Percentiles rank a stretch among this genome's conserved stretches.
Evolutionary conservation across 441 rosid genomes (phyloP).

Genomic region (Flueggea neowawraea): DNA sequence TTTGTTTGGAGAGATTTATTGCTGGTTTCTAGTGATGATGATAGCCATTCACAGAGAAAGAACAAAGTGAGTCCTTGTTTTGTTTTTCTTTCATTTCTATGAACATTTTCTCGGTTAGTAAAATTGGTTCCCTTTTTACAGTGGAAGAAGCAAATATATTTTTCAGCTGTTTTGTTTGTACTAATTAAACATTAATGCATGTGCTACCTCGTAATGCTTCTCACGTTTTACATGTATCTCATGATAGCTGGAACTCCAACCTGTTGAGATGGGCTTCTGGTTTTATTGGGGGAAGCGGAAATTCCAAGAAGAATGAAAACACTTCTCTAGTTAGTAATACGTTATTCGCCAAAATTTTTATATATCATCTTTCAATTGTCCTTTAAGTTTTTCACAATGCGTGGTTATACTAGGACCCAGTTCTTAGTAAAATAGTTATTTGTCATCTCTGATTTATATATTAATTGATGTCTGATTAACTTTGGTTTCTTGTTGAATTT

Average conservation of each 20-base stretch:
- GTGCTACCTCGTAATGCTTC: background rate
- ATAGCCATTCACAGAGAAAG: constrained; percentile 39
- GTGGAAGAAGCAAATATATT: no score
- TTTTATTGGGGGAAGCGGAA: constrained; percentile 69
- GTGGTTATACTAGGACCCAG: no score
- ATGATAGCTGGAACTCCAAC: constrained; percentile 81
- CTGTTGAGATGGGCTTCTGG: constrained; percentile 96
- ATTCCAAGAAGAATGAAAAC: constrained; percentile 45
- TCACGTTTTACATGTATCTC: constrained; percentile 40
- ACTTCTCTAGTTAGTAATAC: constrained; percentile 33
- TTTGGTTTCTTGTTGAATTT: no score
- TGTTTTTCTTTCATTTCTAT: no score
- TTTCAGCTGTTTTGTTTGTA: no score
- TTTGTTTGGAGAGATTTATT: constrained; percentile 18
- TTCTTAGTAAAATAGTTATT: no score
- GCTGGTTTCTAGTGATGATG: constrained; percentile 67
- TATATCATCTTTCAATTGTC: background rate
- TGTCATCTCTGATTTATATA: no score
- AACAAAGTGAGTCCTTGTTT: constrained; percentile 43
- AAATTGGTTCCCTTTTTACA: no score
- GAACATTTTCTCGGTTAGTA: no score
- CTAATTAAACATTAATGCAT: background rate
- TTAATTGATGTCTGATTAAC: no score
- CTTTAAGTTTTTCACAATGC: background rate
- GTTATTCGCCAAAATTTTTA: background rate